Conservation (phyloP, 2,329 filamentous ascomycete genomes). For the Ceratocystiopsis minuta region DNA sequence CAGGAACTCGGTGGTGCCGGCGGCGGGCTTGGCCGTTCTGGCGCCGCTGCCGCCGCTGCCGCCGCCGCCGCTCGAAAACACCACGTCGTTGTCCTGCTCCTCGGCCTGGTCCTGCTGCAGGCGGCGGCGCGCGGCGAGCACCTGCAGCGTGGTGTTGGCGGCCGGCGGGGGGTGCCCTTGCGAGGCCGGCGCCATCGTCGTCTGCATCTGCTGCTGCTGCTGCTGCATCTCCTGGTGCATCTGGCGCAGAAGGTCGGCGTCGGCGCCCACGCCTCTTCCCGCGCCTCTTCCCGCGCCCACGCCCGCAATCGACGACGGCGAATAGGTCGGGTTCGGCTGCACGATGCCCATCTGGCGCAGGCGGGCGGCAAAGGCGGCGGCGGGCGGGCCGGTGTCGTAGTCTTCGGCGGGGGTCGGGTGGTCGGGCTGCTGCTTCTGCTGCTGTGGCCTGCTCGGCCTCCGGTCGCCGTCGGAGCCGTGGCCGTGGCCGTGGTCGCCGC, state of each 20-base stretch:
- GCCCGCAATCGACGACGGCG: constrained; percentile 29
- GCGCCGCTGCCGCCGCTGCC: too few relatives aligned
- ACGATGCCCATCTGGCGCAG: constrained; percentile 36
- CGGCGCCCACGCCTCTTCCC: not conserved
- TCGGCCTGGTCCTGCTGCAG: constrained; percentile 26
- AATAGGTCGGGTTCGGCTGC: constrained; percentile 34
- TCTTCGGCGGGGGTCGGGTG: too few relatives aligned
- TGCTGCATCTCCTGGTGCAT: not conserved
- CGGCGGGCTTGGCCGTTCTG: not conserved
- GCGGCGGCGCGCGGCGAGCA: constrained; percentile 27
- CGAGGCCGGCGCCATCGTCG: constrained; percentile 4
- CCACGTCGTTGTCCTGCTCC: not conserved
- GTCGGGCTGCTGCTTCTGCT: too few relatives aligned
- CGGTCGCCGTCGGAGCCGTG: constrained; percentile 6
- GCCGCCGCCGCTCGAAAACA: not conserved
- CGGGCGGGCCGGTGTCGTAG: constrained; percentile 1
- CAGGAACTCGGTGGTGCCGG: constrained; percentile 24
- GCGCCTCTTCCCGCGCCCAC: not conserved
- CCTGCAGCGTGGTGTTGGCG: constrained; percentile 28
- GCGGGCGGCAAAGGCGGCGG: constrained; percentile 28
- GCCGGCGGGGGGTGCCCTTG: constrained; percentile 13
- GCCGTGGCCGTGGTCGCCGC: too few relatives aligned
- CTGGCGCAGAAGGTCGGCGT: constrained; percentile 8
- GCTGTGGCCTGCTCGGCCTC: constrained; percentile 1
- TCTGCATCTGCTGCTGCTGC: not conserved